A percentile compares a stretch with the other conserved stretches of the same genome.
phyloP scores from a whole-genome alignment of 257 asterid genomes.

The Cruciata laevipes region DNA sequence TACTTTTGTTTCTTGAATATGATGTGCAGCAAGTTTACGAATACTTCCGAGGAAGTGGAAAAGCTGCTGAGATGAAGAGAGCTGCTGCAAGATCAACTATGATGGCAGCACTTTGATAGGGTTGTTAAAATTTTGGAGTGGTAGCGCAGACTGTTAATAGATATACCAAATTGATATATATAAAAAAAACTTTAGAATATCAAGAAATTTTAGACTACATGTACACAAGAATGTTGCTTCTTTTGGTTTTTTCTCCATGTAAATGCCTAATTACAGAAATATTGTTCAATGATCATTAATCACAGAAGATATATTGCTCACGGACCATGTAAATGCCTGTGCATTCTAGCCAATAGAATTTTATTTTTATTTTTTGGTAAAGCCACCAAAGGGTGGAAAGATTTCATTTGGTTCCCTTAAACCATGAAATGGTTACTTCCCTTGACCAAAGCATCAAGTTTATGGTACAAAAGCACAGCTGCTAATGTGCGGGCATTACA shows the following conservation, averaged over 20 bases:
- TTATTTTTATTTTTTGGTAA: too few species aligned
- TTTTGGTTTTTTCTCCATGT: background rate
- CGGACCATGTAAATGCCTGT: too few species aligned
- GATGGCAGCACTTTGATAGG: constrained; percentile 34
- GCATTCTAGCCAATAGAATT: too few species aligned
- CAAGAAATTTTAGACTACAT: background rate
- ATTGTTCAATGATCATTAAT: too few species aligned
- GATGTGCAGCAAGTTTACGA: constrained; percentile 80
- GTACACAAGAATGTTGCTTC: background rate
- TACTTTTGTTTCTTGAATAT: constrained; percentile 7
- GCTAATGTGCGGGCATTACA: too few species aligned
- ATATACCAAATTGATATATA: background rate
- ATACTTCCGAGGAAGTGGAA: constrained; percentile 97
- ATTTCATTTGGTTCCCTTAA: too few species aligned
- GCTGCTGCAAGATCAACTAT: constrained; percentile 66
- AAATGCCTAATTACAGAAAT: background rate
- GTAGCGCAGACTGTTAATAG: background rate
- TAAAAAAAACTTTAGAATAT: background rate
- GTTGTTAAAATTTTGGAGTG: background rate
- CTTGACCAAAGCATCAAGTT: too few species aligned
- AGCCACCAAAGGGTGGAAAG: too few species aligned
- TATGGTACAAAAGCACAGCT: too few species aligned
- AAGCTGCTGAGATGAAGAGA: constrained; percentile 77
- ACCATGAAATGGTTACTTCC: too few species aligned
- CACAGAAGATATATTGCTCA: background rate